Evolutionary conservation across 306 rosid genomes (phyloP).

Genomic region (Luffa aegyptiaca): DNA sequence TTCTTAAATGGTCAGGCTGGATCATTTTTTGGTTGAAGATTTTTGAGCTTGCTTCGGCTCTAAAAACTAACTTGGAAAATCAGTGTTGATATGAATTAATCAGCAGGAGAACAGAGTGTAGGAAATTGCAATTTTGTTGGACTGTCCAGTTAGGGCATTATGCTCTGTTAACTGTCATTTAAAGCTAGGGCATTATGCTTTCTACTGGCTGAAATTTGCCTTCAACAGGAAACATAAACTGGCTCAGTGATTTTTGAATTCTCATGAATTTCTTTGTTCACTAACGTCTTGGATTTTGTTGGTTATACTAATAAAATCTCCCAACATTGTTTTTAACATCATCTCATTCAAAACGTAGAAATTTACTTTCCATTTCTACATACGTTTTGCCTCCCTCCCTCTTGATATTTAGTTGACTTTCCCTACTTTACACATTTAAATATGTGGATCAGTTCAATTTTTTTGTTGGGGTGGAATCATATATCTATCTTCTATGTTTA

Average conservation of each 20-base stretch:
- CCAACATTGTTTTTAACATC: no score
- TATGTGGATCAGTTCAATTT: neutral
- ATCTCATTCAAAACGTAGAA: neutral
- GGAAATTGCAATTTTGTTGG: neutral
- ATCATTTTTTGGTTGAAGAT: neutral
- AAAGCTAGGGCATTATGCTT: no score
- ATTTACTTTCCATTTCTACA: neutral
- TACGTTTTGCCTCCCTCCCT: neutral
- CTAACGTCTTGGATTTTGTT: neutral
- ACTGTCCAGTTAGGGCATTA: no score
- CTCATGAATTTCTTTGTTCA: neutral
- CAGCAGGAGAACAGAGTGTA: neutral
- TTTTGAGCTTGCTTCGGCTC: neutral
- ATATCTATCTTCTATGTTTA: slow-evolving; percentile 17
- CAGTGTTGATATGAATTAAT: neutral
- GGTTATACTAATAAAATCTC: neutral
- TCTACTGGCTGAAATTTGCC: no score
- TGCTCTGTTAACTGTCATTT: no score
- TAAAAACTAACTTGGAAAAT: neutral
- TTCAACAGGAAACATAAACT: no score
- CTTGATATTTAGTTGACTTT: neutral
- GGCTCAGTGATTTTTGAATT: neutral
- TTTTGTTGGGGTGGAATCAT: neutral
- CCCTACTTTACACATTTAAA: neutral
- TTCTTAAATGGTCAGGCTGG: neutral